phyloP scores from a whole-genome alignment of 225 moss, liverwort and hornwort species.

The Lunularia cruciata region DNA sequence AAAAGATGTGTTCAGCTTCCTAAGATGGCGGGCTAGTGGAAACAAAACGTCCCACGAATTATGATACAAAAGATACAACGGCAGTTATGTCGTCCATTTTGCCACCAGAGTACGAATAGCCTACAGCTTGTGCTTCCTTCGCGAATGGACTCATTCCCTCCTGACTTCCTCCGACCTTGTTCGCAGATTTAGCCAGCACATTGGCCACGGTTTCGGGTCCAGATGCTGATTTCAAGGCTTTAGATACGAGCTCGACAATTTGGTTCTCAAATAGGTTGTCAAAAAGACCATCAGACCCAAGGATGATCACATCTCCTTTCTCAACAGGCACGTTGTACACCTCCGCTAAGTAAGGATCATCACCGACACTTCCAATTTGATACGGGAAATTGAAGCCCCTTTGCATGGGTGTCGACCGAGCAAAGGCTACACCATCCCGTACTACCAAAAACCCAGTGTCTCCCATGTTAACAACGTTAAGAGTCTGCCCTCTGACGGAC shows the following conservation, averaged over 20 bases:
- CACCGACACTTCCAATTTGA: slow-evolving; percentile 88
- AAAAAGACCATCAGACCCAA: slow-evolving; percentile 88
- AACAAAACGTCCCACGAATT: neutral
- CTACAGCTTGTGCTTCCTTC: slow-evolving; percentile 62
- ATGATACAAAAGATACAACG: slow-evolving; percentile 72
- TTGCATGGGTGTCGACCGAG: slow-evolving; percentile 76
- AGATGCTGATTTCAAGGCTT: slow-evolving; percentile 51
- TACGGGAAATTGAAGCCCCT: slow-evolving; percentile 93
- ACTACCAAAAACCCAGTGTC: slow-evolving; percentile 96
- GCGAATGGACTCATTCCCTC: slow-evolving; percentile 79
- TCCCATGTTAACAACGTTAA: slow-evolving; percentile 89
- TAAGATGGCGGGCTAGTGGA: no score
- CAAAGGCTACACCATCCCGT: slow-evolving; percentile 57
- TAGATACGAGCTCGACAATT: slow-evolving; percentile 53
- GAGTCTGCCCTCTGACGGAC: slow-evolving; percentile 71
- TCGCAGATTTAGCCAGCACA: slow-evolving; percentile 62
- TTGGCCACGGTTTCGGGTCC: slow-evolving; percentile 79
- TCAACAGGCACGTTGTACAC: slow-evolving; percentile 68
- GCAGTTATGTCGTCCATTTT: slow-evolving; percentile 93
- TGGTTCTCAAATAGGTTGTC: slow-evolving; percentile 82
- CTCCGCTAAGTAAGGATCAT: slow-evolving; percentile 76
- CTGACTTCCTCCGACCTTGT: slow-evolving; percentile 52
- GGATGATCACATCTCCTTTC: slow-evolving; percentile 79
- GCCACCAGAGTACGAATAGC: slow-evolving; percentile 70
- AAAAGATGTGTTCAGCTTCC: no score